A percentile compares a stretch with the other conserved stretches of the same genome.
phyloP scores from a whole-genome alignment of 2,329 filamentous ascomycete genomes.

The Drechmeria coniospora region DNA sequence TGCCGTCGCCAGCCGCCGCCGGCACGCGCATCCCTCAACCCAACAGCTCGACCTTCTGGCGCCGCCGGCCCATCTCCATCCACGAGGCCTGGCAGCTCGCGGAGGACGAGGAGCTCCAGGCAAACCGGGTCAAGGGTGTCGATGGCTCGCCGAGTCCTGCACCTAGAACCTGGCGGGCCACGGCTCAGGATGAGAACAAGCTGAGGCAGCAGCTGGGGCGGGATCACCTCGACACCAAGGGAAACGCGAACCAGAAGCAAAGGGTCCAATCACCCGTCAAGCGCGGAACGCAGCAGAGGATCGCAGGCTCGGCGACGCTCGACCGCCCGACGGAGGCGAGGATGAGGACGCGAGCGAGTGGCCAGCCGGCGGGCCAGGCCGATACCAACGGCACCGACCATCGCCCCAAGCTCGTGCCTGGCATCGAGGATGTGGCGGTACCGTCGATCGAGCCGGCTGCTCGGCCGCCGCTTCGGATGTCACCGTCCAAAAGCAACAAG shows the following conservation, averaged over 20 bases:
- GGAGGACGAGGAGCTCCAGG: conserved; percentile 14
- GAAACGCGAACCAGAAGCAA: too few relatives aligned
- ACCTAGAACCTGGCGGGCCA: conserved; percentile 26
- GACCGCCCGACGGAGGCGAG: too few relatives aligned
- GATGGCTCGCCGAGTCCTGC: conserved; percentile 37
- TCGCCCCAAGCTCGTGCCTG: conserved; percentile 22
- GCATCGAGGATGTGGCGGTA: conserved; percentile 21
- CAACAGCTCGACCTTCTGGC: conserved; percentile 10
- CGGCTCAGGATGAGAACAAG: conserved; percentile 15
- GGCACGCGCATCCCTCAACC: conserved; percentile 20
- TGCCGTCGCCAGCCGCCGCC: conserved; percentile 13
- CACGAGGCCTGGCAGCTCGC: conserved; percentile 25
- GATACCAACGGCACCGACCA: conserved; percentile 12
- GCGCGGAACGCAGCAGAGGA: too few relatives aligned
- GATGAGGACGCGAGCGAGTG: too few relatives aligned
- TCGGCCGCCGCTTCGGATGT: neutral
- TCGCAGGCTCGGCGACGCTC: too few relatives aligned
- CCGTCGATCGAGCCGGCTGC: conserved; percentile 16
- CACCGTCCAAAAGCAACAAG: too few relatives aligned
- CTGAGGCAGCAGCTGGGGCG: conserved; percentile 13
- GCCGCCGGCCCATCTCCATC: conserved; percentile 22
- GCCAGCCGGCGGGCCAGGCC: conserved; percentile 6
- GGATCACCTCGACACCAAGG: conserved; percentile 16
- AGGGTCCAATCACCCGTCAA: conserved; percentile 2
- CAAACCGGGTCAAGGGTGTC: conserved; percentile 10